Conservation (phyloP, 306 rosid genomes). For the Pterocarpus macrocarpus region DNA sequence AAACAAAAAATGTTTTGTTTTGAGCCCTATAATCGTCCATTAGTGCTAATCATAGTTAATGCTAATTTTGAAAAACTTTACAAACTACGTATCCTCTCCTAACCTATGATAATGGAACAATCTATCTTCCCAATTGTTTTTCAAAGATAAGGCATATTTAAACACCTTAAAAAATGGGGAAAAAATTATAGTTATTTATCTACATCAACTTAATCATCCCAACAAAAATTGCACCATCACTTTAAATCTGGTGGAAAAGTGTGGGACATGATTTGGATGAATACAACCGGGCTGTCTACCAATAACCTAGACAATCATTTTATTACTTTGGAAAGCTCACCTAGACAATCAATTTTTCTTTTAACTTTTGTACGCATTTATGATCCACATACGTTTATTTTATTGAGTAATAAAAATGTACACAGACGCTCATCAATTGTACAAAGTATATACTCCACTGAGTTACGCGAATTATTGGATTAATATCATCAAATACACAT, state of each 20-base stretch:
- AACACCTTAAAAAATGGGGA: too few relatives aligned
- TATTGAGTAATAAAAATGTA: constrained; percentile 16
- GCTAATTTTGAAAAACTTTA: too few relatives aligned
- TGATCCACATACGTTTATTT: constrained; percentile 1
- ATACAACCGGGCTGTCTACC: constrained; percentile 39
- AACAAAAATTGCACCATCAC: background rate
- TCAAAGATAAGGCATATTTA: too few relatives aligned
- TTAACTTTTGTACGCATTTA: constrained; percentile 31
- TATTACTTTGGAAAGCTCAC: constrained; percentile 17
- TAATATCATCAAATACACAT: constrained; percentile 26
- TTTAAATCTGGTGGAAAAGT: constrained; percentile 32
- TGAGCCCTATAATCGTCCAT: too few relatives aligned
- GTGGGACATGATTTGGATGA: constrained; percentile 21
- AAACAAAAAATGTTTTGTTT: too few relatives aligned
- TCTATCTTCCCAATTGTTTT: too few relatives aligned
- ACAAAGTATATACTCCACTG: constrained; percentile 12
- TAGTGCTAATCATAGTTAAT: too few relatives aligned
- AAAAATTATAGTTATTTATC: too few relatives aligned
- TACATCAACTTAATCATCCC: too few relatives aligned
- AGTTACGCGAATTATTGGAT: constrained; percentile 11
- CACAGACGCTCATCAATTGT: background rate
- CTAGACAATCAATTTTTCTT: constrained; percentile 38
- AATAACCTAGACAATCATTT: constrained; percentile 36
- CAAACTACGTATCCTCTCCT: too few relatives aligned
- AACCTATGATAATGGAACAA: too few relatives aligned